Base-by-base conservation (phyloP, 495 filamentous ascomycete genomes). In the Acidiella bohemica region DNA sequence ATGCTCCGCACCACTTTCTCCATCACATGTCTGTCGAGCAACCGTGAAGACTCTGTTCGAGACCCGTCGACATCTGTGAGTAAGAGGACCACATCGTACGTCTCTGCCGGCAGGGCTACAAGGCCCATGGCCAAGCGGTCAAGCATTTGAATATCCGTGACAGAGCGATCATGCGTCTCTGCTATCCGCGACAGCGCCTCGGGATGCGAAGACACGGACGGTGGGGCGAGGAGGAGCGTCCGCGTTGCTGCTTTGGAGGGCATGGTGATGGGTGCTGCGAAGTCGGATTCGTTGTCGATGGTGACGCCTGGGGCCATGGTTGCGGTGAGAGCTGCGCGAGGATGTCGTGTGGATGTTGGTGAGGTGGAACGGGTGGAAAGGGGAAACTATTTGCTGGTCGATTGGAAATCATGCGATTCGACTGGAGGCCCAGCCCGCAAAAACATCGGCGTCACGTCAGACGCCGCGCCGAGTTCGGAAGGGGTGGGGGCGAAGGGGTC, bases 131-230 rank as follows among this genome's bases (percentile, higher is more conserved):
- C 76, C 13, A 99, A 71, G 22, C 90, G 84, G 63, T 99, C 90
- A 39, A 99, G 82, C 90, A 99, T 99, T 57, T 96, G 92, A 27
- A 99, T 68, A 56, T 99, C 90, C 34, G 84, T 85, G 24, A 67
- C 62, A 41, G 65, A 59, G 51, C 83, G 80, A 56, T 84, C 73
- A 61, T 82, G 73, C 26, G 74, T 65, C 18, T 66, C 65, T 48
- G 79, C 69, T 24, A 76, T 56, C 24, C 55, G 59, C 27, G 73
- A 59, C 33, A 84, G 62, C 51, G 68, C 67, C 22, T 75, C 68
- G 11, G 76, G 76, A 47, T 78, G 74, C 8, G 78, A 68, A 29
- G 80, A 71, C 35, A 84, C 68, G 17, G 80, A 81, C n/a, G 80
- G 79, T 13, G 80, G 80, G 12, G 77, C 76, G 38, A 84, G 72